A percentile compares a stretch with the other conserved stretches of the same genome.
Conservation (phyloP, 495 filamentous ascomycete species). For the Neurospora pannonica region DNA sequence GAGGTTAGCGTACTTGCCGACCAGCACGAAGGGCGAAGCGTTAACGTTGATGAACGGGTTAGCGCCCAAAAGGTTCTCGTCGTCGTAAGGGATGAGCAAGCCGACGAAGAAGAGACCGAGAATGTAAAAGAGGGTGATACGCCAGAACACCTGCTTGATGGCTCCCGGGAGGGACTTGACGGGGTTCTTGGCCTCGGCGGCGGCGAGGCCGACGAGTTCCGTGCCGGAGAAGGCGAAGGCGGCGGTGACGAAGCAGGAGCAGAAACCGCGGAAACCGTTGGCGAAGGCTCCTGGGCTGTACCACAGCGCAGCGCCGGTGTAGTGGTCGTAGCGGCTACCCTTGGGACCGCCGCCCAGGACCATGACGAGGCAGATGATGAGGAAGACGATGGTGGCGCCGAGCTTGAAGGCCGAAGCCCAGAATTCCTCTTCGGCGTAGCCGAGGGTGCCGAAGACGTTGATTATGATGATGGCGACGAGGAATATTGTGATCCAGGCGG, state of each 20-base stretch:
- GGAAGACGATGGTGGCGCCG: slow-evolving; percentile 55
- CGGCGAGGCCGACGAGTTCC: slow-evolving; percentile 64
- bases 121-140: slow-evolving; percentile 65
- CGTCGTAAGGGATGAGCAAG: slow-evolving; percentile 54
- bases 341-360: slow-evolving; percentile 56
- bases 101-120: slow-evolving; percentile 65
- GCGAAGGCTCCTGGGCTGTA: slow-evolving; percentile 62
- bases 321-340: slow-evolving; percentile 37
- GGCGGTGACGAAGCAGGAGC: slow-evolving; percentile 63
- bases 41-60: slow-evolving; percentile 40
- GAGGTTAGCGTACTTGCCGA: slow-evolving; percentile 57
- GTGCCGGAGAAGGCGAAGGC: slow-evolving; percentile 67
- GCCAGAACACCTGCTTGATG: slow-evolving; percentile 69
- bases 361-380: slow-evolving; percentile 61
- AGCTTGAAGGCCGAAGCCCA: slow-evolving; percentile 48
- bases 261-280: slow-evolving; percentile 64
- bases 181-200: slow-evolving; percentile 59
- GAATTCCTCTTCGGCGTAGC: slow-evolving; percentile 62
- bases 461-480: slow-evolving; percentile 46
- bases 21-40: slow-evolving; percentile 68
- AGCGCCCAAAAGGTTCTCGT: slow-evolving; percentile 42
- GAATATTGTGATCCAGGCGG: slow-evolving; percentile 58
- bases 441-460: slow-evolving; percentile 61
- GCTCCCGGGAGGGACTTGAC: slow-evolving; percentile 54
- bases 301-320: slow-evolving; percentile 56